Percentiles rank a stretch among this genome's conserved stretches.
Conservation (phyloP, 495 filamentous ascomycete genomes). For the Hypoxylon perforatum region DNA sequence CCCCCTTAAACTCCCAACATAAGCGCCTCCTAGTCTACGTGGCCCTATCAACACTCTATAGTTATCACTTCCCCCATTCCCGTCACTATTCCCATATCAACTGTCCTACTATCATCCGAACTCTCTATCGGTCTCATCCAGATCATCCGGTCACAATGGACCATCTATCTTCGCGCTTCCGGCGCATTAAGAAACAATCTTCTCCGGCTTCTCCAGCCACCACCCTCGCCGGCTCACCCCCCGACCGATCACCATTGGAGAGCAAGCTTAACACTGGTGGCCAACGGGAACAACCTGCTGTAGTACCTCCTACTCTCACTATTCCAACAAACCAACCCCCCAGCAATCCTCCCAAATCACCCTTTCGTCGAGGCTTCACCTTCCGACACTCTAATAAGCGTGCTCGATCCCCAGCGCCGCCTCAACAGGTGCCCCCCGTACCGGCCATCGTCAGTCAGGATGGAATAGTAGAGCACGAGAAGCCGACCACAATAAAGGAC, state of each 20-base stretch:
- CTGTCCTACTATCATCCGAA: too few species aligned
- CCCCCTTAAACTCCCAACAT: neutral
- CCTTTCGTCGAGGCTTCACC: slow-evolving; percentile 38
- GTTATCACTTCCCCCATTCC: too few species aligned
- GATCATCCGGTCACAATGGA: slow-evolving; percentile 34
- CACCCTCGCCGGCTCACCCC: slow-evolving; percentile 25
- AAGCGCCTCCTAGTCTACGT: slow-evolving; percentile 5
- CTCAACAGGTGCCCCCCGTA: slow-evolving; percentile 44
- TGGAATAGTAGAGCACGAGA: slow-evolving; percentile 38
- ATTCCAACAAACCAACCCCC: slow-evolving; percentile 28
- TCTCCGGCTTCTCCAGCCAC: slow-evolving; percentile 8
- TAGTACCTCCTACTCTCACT: slow-evolving; percentile 28
- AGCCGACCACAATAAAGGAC: slow-evolving; percentile 38
- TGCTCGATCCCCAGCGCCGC: slow-evolving; percentile 53
- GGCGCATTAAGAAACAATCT: slow-evolving; percentile 33
- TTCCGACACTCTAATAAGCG: slow-evolving; percentile 49
- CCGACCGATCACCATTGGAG: slow-evolving; percentile 27
- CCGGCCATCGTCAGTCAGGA: slow-evolving; percentile 38
- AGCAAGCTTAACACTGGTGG: slow-evolving; percentile 6
- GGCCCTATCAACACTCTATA: neutral
- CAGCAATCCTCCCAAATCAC: slow-evolving; percentile 33
- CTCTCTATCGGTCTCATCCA: neutral
- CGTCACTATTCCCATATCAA: too few species aligned
- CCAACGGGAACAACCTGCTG: slow-evolving; percentile 9
- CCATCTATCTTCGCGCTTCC: slow-evolving; percentile 41